A percentile compares a stretch with the other conserved stretches of the same genome.
Conservation (phyloP, 495 filamentous ascomycete species). For the Hypoxylon crocopeplum region DNA sequence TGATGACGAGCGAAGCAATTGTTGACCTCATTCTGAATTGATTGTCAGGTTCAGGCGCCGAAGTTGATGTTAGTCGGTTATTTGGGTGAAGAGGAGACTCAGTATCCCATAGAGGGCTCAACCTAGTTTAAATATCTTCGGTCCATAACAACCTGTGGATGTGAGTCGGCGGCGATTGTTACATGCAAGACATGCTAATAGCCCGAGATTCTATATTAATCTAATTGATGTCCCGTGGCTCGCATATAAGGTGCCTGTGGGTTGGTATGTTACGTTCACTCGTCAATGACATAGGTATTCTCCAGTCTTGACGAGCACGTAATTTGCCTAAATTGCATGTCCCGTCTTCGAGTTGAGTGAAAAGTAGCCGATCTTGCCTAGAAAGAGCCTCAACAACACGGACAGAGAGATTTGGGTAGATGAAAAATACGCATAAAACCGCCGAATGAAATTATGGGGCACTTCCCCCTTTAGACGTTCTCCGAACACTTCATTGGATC, state of each 20-base stretch:
- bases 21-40: constrained; percentile 21
- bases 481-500: constrained; percentile 14
- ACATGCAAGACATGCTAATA: constrained; percentile 16
- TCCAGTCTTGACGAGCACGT: not conserved
- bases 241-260: not conserved
- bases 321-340: constrained; percentile 35
- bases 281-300: constrained; percentile 14
- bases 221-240: constrained; percentile 9
- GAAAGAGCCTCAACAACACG: constrained; percentile 13
- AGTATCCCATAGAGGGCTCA: not conserved
- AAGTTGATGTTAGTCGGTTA: not conserved
- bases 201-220: constrained; percentile 23
- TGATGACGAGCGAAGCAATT: constrained; percentile 1
- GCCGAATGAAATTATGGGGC: constrained; percentile 24
- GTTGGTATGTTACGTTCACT: constrained; percentile 5
- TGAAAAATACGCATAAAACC: constrained; percentile 15
- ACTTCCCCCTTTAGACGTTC: constrained; percentile 18
- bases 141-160: not conserved
- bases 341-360: constrained; percentile 13
- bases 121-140: constrained; percentile 8
- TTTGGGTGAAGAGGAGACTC: not conserved
- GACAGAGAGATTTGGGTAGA: constrained; percentile 16
- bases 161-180: constrained; percentile 1
- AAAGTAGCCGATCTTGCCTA: constrained; percentile 25
- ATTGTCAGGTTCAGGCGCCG: not conserved